Evolutionary conservation across 2,329 filamentous ascomycete genomes (phyloP).

Genomic region (Aspergillus spinulosporus): DNA sequence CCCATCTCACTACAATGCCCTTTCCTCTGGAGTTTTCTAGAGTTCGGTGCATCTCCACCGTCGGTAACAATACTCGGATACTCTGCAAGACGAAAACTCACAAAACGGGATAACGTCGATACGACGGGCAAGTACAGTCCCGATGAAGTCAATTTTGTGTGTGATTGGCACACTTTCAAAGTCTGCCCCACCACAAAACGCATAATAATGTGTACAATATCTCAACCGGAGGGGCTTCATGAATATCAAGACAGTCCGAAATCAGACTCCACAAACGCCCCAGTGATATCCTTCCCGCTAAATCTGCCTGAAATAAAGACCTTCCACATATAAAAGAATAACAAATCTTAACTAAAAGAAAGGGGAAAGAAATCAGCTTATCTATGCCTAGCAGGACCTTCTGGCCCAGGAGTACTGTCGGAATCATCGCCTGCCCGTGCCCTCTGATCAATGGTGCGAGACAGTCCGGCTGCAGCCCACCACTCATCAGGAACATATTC

Average conservation of each 20-base stretch:
- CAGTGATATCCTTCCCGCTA: conserved; percentile 17
- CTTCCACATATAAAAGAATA: conserved; percentile 10
- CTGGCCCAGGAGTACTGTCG: conserved; percentile 23
- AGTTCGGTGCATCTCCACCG: not conserved
- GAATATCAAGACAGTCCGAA: not conserved
- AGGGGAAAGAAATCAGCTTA: conserved; percentile 11
- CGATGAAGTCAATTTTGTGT: not conserved
- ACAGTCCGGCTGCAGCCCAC: conserved; percentile 72
- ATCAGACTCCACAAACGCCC: conserved; percentile 12
- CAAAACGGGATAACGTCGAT: too few species aligned
- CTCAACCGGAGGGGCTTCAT: not conserved
- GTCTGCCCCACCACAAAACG: not conserved
- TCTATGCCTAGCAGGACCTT: conserved; percentile 19
- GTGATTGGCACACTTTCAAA: not conserved
- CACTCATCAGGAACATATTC: conserved; percentile 80
- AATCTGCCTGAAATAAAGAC: conserved; percentile 4
- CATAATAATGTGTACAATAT: conserved; percentile 7
- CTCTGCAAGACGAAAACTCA: too few species aligned
- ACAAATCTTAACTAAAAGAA: conserved; percentile 10
- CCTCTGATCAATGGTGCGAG: conserved; percentile 50
- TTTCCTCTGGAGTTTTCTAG: not conserved
- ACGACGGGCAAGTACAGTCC: not conserved
- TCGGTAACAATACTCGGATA: not conserved
- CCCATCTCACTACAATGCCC: too few species aligned
- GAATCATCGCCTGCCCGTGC: conserved; percentile 28